These are phyloP conservation scores for Dryadomyces sulphureus DNA, from an alignment of 2,329 filamentous ascomycete genomes.

Conservation along the genomic window DNA sequence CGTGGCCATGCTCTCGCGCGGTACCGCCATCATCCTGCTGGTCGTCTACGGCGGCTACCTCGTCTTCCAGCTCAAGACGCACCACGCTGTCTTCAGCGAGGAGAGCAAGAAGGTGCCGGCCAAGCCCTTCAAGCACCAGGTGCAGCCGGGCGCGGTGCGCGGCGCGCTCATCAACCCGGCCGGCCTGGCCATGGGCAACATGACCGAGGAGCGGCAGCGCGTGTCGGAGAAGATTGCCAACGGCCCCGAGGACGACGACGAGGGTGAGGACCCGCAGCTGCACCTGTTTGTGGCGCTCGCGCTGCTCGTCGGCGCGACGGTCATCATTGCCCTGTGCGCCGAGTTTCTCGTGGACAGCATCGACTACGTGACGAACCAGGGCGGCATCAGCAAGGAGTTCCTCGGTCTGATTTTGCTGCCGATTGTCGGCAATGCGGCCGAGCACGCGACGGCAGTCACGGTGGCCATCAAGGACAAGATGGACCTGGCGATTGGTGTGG, in stretches of 20 bases:
- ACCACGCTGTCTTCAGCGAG: constrained; percentile 64
- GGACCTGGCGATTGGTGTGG: constrained; percentile 69
- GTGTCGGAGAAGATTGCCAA: constrained; percentile 14
- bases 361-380: constrained; percentile 44
- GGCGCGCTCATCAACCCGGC: constrained; percentile 26
- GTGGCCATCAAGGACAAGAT: constrained; percentile 76
- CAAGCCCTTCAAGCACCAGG: constrained; percentile 25
- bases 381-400: constrained; percentile 52
- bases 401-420: constrained; percentile 63
- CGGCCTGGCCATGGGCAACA: constrained; percentile 18
- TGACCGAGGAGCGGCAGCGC: constrained; percentile 18
- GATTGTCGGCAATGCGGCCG: constrained; percentile 66
- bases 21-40: constrained; percentile 66
- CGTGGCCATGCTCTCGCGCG: constrained; percentile 52
- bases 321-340: constrained; percentile 64
- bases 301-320: constrained; percentile 58
- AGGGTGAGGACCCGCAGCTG: constrained; percentile 61
- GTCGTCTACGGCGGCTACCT: constrained; percentile 75
- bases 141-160: constrained; percentile 20
- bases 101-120: constrained; percentile 64
- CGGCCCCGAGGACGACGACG: constrained; percentile 39
- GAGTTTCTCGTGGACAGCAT: constrained; percentile 63
- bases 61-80: constrained; percentile 82
- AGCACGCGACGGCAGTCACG: constrained; percentile 68
- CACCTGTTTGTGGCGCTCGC: constrained; percentile 56